Conservation (phyloP, 2,329 filamentous ascomycete species). For the Venturia carpophila region DNA sequence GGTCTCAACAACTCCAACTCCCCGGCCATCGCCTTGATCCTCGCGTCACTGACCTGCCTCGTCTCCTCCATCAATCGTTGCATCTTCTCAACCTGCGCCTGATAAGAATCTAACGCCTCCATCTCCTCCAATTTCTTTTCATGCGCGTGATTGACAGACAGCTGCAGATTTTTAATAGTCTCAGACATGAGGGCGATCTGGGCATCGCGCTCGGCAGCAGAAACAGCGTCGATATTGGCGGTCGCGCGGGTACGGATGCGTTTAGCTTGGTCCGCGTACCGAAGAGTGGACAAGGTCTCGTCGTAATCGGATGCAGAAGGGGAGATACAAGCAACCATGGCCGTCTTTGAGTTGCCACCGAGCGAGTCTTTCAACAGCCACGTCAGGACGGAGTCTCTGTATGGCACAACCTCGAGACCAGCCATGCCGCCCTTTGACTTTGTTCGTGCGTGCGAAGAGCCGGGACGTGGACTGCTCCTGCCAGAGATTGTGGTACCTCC, state of each 20-base stretch:
- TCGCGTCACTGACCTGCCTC: slow-evolving; percentile 81
- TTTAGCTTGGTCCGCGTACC: slow-evolving; percentile 97
- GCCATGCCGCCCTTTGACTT: slow-evolving; percentile 31
- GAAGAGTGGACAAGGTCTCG: slow-evolving; percentile 88
- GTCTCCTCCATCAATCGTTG: slow-evolving; percentile 95
- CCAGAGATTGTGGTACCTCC: slow-evolving; percentile 12
- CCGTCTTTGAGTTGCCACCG: slow-evolving; percentile 94
- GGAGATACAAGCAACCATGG: slow-evolving; percentile 97
- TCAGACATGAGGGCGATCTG: slow-evolving; percentile 93
- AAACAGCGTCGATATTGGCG: slow-evolving; percentile 92
- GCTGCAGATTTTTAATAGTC: slow-evolving; percentile 79
- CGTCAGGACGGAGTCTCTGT: slow-evolving; percentile 76
- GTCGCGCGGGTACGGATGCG: slow-evolving; percentile 88
- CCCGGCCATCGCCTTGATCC: slow-evolving; percentile 70
- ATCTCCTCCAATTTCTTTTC: slow-evolving; percentile 45
- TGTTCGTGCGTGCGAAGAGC: slow-evolving; percentile 38
- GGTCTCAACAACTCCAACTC: slow-evolving; percentile 44
- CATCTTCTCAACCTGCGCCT: slow-evolving; percentile 80
- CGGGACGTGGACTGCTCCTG: slow-evolving; percentile 16
- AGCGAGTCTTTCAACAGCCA: slow-evolving; percentile 94
- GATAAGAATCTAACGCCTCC: slow-evolving; percentile 86
- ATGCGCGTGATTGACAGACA: slow-evolving; percentile 52
- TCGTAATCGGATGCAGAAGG: slow-evolving; percentile 93
- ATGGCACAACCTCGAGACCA: slow-evolving; percentile 55
- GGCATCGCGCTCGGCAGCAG: slow-evolving; percentile 84